Base-by-base conservation (phyloP, 768 basidiomycete genomes). In the Auriscalpium vulgare region DNA sequence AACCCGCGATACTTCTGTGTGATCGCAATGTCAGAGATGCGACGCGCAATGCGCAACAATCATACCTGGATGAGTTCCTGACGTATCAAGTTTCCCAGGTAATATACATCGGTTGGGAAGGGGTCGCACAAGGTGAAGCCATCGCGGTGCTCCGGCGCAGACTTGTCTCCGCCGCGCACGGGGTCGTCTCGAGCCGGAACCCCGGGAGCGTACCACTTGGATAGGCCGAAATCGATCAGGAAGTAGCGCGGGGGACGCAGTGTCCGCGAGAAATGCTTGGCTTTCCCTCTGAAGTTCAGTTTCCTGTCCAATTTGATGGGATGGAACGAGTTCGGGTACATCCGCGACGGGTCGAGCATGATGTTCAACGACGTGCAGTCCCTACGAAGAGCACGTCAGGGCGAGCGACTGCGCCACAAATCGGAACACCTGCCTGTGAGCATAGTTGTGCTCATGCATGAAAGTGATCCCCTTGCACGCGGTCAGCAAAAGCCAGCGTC, bases 191-290 rank as follows among this genome's bases (percentile, higher is more conserved):
- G 55, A 29, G 29, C 29, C 29, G 29, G 29, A 29, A 29, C 29
- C 29, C 29, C 7, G 29, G 29, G 29, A 29, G 4, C 29, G 29
- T 29, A 29, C 29, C 29, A 29, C 17, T 50, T 53, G 14, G 67
- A 64, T 1, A 64, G 43, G 16, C 66, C 66, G 45, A 67, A 66
- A 37, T 67, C 66, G 8, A 65, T 67, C 2, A 67, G 51, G 44
- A 56, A 66, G 37, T 68, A 68, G 47, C 53, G 56, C 2, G 62
- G 59, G 29, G 54, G 58, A 17, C 53, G 53, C 21, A 65, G 40
- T 1, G 67, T 68, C 7, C 67, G 63, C 10, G 63, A 40, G 14
- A 23, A 47, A 19, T 62, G 47, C 44, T 56, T 56, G 29, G 38
- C 50, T 1, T 38, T n/a, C 4, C 50, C 50, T 13, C 17, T 36